Evolutionary conservation across 805 yeast genomes (phyloP), one percentile per base, ranked within the genome.

Genomic region (Saccharomyces eubayanus): DNA sequence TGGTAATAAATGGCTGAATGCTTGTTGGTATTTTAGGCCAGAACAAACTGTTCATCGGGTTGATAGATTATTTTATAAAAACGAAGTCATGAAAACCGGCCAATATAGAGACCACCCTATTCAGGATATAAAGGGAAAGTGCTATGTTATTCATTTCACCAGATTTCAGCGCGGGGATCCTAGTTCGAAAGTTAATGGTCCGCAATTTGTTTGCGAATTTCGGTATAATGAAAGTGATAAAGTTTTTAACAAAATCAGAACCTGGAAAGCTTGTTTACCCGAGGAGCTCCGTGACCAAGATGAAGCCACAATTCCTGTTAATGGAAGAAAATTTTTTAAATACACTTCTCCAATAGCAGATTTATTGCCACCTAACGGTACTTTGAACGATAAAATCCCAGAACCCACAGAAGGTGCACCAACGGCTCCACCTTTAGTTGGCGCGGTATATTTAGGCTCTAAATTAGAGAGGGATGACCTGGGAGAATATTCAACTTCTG

Each of bases 201-300:
- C 94, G 5, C 79, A 95, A 67, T 94, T 90, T 71, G 85, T 94
- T 59, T 94, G 98, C 74, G 99, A 94, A 70, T 88, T 82, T 70
- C 84, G 99, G 64, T 94, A 91, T 72, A 92, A 92, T 66, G 97
- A 92, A 67, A 77, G 81, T 53, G 96, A 89, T 62, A 88, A 89
- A 68, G 85, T 84, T 28, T 94, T 94, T 76, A 94, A 92, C 71
- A 87, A 92, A 66, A 94, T 94, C 63, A 81, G 98, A 66, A 92
- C 98, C 2, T 94, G 99, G 99, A 92, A 89, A 72, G 97, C 97
- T 6, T 94, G 98, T 75, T 77, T 94, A 60, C 99, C 99, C 0
- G 98, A 94, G 71, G 98, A 92, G 70, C 85, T 91, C 46, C 82
- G 98, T 62, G 89, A 87, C 58, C 64, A 72, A 52, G 92, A 88